These are phyloP conservation scores for Scutellaria galericulata DNA, from an alignment of 257 asterid genomes.

Conservation along the genomic window DNA sequence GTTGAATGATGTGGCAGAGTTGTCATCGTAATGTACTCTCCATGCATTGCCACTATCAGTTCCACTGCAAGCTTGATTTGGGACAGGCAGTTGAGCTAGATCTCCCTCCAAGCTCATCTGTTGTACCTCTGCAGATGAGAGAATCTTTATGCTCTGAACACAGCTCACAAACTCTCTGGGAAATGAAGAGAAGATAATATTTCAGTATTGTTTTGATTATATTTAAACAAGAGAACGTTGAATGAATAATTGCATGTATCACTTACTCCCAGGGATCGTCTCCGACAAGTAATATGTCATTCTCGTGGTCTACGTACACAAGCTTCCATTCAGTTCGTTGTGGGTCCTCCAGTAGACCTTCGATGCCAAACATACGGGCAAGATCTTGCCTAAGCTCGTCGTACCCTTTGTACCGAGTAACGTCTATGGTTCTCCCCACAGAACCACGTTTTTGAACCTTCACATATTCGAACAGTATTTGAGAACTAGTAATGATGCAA, in stretches of 20 bases:
- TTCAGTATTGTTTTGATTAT: not conserved
- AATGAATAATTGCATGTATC: not conserved
- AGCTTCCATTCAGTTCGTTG: conserved; percentile 93
- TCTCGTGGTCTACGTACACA: conserved; percentile 86
- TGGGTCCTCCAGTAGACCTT: conserved; percentile 88
- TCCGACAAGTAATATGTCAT: conserved; percentile 81
- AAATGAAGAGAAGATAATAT: not conserved
- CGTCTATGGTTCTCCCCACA: conserved; percentile 94
- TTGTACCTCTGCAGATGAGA: conserved; percentile 90
- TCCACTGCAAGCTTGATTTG: conserved; percentile 89
- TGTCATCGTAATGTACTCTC: conserved; percentile 72
- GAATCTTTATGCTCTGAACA: conserved; percentile 89
- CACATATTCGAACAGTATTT: conserved; percentile 30
- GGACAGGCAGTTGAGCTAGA: conserved; percentile 62
- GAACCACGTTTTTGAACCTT: conserved; percentile 99
- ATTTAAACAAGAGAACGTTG: not conserved
- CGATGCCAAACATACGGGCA: conserved; percentile 93
- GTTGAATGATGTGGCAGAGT: conserved; percentile 77
- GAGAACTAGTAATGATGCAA: not conserved
- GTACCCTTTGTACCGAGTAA: conserved; percentile 77
- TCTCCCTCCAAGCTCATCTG: conserved; percentile 97
- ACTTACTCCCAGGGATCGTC: conserved; percentile 96
- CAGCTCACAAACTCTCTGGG: conserved; percentile 92
- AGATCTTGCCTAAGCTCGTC: conserved; percentile 94
- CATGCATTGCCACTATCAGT: conserved; percentile 89